These are phyloP conservation scores for Oryza nivara DNA, from an alignment of 176 grass and related monocot genomes.

Conservation along the genomic window DNA sequence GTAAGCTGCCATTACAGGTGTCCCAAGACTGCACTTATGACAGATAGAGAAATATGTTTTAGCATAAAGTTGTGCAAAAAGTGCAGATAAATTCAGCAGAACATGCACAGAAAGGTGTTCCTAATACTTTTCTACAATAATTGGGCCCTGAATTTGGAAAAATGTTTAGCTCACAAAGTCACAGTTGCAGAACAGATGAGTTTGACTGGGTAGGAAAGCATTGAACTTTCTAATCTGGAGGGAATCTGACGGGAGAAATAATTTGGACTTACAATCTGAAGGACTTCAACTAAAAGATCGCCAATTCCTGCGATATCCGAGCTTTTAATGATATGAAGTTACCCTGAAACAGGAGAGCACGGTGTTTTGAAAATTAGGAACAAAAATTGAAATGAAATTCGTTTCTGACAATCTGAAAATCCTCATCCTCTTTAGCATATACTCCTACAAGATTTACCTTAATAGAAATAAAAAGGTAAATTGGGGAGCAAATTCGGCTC, in stretches of 20 bases:
- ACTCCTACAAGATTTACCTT: background rate
- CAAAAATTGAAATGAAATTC: background rate
- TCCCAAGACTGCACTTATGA: constrained; percentile 31
- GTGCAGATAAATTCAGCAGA: constrained; percentile 16
- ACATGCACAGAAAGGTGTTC: background rate
- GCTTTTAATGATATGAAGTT: constrained; percentile 20
- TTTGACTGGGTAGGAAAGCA: background rate
- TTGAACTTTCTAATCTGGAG: background rate
- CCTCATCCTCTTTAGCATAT: background rate
- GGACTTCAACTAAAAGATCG: background rate
- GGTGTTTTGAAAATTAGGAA: background rate
- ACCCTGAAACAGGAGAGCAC: constrained; percentile 4
- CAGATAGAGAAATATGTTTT: constrained; percentile 13
- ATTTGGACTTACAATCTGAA: constrained; percentile 5
- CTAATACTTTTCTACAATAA: background rate
- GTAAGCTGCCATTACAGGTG: constrained; percentile 32
- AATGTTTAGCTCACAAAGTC: background rate
- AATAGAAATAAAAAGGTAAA: background rate
- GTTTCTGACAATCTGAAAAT: background rate
- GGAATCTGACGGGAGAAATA: background rate
- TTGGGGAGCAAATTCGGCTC: background rate
- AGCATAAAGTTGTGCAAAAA: constrained; percentile 8
- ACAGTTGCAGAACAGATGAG: background rate
- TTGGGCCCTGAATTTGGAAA: background rate
- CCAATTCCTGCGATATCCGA: background rate